Base-by-base conservation (phyloP, 441 rosid species). In the Aquilaria agallochum region DNA sequence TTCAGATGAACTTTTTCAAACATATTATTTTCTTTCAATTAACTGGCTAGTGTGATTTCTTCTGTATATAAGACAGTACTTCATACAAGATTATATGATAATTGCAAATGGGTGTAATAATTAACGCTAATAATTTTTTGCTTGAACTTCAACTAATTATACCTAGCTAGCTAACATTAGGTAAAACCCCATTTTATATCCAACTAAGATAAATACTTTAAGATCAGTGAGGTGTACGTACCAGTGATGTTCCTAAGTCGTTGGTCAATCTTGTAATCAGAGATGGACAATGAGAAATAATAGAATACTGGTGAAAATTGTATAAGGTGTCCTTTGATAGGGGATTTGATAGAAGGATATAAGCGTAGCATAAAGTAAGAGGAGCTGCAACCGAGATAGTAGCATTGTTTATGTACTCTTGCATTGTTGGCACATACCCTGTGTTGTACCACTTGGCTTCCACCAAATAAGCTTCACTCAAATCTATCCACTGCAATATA, bases 201-300 rank as follows among this genome's bases (percentile, higher is more conserved):
- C 27, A 20, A 20, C 27, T 1, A 20, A 20, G 27, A 20, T 20
- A 20, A 20, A 20, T 20, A 20, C 27, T 20, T 20, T 20, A 20
- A 20, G 27, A 20, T 20, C 27, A 20, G 27, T 20, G 27, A 36
- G 42, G 42, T 20, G 27, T 13, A 5, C 46, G 15, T 76, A 80
- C 85, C 55, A 69, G 15, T 4, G 88, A 76, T n/a, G 83, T 83
- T 50, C 36, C 83, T 0, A 83, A 40, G 14, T 83, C 84, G 20
- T 80, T 60, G 50, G 55, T 69, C 2, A 77, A 69, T 36, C 84
- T 64, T 8, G 73, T 2, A 48, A 75, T 57, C 3, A 40, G 13
- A 11, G 81, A 57, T 3, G 79, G 60, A 56, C 62, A 60, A 14
- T 71, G 60, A 15, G 66, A 33, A 0, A 75, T 3, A 11, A 71